phyloP scores from a whole-genome alignment of 2,329 filamentous ascomycete species.

The Ophiosphaerella korrae region DNA sequence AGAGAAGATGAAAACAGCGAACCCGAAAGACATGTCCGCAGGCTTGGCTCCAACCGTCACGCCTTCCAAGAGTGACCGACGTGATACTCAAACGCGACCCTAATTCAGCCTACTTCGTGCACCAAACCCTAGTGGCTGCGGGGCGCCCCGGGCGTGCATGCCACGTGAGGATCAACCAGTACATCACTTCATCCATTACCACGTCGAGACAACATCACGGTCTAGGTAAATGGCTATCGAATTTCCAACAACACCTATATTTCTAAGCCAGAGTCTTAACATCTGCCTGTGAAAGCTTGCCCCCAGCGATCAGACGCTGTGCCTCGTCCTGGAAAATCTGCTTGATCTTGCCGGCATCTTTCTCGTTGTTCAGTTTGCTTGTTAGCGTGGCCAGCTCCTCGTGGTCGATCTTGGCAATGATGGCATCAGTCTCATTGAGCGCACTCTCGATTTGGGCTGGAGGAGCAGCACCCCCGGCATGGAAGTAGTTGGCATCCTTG shows the following conservation, averaged over 20 bases:
- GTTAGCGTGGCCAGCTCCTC: slow-evolving; percentile 89
- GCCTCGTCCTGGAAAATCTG: slow-evolving; percentile 78
- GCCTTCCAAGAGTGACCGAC: slow-evolving; percentile 8
- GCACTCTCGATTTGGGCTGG: slow-evolving; percentile 80
- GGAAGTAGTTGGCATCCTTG: slow-evolving; percentile 99
- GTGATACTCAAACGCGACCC: slow-evolving; percentile 5
- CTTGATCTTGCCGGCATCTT: slow-evolving; percentile 85
- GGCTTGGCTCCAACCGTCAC: slow-evolving; percentile 33
- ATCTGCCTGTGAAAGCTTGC: slow-evolving; percentile 86
- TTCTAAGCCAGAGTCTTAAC: slow-evolving; percentile 64
- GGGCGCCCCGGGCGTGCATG: slow-evolving; percentile 3
- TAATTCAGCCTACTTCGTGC: not conserved
- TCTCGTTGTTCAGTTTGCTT: slow-evolving; percentile 76
- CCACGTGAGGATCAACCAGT: slow-evolving; percentile 3
- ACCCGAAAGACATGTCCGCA: slow-evolving; percentile 18
- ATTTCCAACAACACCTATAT: slow-evolving; percentile 4
- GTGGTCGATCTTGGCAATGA: slow-evolving; percentile 86
- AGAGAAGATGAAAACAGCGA: slow-evolving; percentile 9
- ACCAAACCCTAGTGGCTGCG: slow-evolving; percentile 10
- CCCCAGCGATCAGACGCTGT: slow-evolving; percentile 75
- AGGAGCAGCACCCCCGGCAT: slow-evolving; percentile 68
- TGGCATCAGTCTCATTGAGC: slow-evolving; percentile 80
- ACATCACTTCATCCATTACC: slow-evolving; percentile 8
- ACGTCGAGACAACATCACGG: slow-evolving; percentile 3
- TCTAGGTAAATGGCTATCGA: slow-evolving; percentile 26